Conservation (phyloP, 2,329 filamentous ascomycete species). For the Exophiala sideris region DNA sequence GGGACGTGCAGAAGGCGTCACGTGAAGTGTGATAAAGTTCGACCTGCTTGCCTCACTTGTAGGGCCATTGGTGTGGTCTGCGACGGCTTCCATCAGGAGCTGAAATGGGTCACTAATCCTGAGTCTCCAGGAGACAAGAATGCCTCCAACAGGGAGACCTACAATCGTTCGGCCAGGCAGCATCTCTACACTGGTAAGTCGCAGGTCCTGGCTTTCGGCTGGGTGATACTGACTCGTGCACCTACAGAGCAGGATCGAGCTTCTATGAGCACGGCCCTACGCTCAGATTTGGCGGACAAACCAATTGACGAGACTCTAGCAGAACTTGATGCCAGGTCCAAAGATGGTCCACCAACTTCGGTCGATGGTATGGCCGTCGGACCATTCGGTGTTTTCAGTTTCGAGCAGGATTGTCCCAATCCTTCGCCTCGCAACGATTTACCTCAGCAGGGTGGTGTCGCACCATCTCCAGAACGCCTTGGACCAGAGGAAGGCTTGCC, state of each 20-base stretch:
- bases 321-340: constrained; percentile 32
- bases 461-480: constrained; percentile 2
- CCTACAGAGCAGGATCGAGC: constrained; percentile 30
- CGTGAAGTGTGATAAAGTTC: constrained; percentile 37
- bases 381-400: constrained; percentile 33
- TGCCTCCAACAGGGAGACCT: background rate
- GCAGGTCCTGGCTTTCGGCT: background rate
- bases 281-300: constrained; percentile 29
- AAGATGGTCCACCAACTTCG: constrained; percentile 22
- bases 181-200: constrained; percentile 34
- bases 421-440: background rate
- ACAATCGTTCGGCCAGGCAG: constrained; percentile 23
- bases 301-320: constrained; percentile 35
- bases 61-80: constrained; percentile 31
- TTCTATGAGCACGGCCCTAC: constrained; percentile 34
- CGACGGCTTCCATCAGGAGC: constrained; percentile 33
- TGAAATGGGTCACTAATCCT: constrained; percentile 31
- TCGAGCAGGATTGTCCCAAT: constrained; percentile 9
- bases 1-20: constrained; percentile 36
- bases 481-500: background rate
- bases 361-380: constrained; percentile 31
- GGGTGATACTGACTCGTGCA: background rate
- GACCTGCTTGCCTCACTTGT: constrained; percentile 34
- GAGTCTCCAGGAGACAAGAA: constrained; percentile 18
- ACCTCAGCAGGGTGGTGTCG: background rate